phyloP scores from a whole-genome alignment of 768 basidiomycete genomes.

The Fomitopsis serialis region DNA sequence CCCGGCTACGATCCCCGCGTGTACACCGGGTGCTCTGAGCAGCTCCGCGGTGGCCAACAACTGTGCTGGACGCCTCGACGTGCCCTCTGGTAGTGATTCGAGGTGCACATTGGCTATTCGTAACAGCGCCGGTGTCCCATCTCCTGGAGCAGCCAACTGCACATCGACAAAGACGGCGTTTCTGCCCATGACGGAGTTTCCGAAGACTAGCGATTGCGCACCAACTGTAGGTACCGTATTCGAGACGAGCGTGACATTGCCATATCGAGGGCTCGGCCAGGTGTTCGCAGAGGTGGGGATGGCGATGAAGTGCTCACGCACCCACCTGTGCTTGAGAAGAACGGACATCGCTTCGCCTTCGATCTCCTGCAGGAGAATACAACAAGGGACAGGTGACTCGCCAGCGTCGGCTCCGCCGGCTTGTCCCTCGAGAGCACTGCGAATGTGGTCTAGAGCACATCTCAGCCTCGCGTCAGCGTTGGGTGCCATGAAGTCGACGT shows the following conservation, averaged over 20 bases:
- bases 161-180: constrained; percentile 56
- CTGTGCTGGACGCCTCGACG: constrained; percentile 38
- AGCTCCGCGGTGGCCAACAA: constrained; percentile 45
- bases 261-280: constrained; percentile 54
- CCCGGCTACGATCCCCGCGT: constrained; percentile 60
- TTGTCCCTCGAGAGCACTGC: constrained; percentile 37
- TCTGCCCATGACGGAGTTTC: constrained; percentile 43
- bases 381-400: constrained; percentile 48
- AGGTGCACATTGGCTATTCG: constrained; percentile 71
- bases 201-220: constrained; percentile 49
- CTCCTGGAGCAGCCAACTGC: constrained; percentile 29
- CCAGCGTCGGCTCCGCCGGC: constrained; percentile 14
- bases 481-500: constrained; percentile 47
- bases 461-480: constrained; percentile 38
- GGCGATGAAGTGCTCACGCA: constrained; percentile 53
- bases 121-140: constrained; percentile 27
- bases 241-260: constrained; percentile 68
- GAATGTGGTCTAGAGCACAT: constrained; percentile 49
- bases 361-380: constrained; percentile 71
- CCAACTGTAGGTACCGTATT: constrained; percentile 45
- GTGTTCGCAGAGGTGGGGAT: constrained; percentile 47
- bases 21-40: constrained; percentile 39
- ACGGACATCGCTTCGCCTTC: constrained; percentile 35
- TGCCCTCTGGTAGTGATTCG: constrained; percentile 52
- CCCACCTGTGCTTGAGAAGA: constrained; percentile 57